Conservation (phyloP, 2,329 filamentous ascomycete species). For the Fusarium hainanense region DNA sequence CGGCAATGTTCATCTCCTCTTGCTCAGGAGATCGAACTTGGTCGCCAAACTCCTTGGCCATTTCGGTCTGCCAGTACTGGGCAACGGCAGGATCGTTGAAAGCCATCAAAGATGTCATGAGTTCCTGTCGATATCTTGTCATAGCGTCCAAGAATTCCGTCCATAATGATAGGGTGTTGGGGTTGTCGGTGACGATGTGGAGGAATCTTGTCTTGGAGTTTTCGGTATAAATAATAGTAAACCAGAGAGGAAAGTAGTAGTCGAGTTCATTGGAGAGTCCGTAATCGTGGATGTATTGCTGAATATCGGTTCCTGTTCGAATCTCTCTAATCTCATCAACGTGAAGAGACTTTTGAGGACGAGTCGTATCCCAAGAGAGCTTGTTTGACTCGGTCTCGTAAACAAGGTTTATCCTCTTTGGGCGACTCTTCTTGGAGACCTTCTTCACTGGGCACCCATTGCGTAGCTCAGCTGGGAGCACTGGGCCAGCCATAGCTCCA, state of each 20-base stretch:
- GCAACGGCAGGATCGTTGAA: conserved; percentile 85
- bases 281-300: conserved; percentile 89
- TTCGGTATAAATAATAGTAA: conserved; percentile 90
- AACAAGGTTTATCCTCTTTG: conserved; percentile 75
- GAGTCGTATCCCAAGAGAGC: conserved; percentile 85
- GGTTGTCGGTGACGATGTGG: conserved; percentile 84
- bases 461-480: conserved; percentile 80
- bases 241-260: conserved; percentile 74
- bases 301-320: conserved; percentile 82
- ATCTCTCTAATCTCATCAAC: conserved; percentile 97
- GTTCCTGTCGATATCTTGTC: conserved; percentile 84
- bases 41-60: conserved; percentile 73
- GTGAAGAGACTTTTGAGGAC: conserved; percentile 86
- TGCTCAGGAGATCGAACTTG: conserved; percentile 64
- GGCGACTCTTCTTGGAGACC: conserved; percentile 80
- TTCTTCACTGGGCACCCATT: conserved; percentile 84
- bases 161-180: conserved; percentile 81
- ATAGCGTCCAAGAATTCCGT: conserved; percentile 85
- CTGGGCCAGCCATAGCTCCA: conserved; percentile 69
- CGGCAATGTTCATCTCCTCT: conserved; percentile 79
- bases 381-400: conserved; percentile 87
- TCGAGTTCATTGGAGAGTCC: conserved; percentile 67
- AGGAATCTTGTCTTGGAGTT: conserved; percentile 86
- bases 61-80: conserved; percentile 87
- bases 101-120: conserved; percentile 89